Evolutionary conservation across 1,284 basidiomycete genomes (phyloP).

Genomic region (Mrakiaceae sp.): DNA sequence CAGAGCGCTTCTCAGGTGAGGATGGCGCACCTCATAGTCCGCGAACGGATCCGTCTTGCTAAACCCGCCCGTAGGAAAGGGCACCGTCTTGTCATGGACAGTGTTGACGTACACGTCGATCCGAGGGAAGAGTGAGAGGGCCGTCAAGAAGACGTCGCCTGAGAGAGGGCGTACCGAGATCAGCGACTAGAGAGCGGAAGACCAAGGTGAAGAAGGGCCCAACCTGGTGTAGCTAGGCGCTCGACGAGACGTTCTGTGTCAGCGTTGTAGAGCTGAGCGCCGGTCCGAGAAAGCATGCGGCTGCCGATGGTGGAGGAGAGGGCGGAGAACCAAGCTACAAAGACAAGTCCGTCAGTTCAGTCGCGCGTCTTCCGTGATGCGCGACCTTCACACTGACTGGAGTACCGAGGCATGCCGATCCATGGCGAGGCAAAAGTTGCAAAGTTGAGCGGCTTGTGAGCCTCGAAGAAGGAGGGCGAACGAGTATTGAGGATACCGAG

Average conservation of each 20-base stretch:
- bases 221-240: conserved; percentile 10
- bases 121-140: neutral
- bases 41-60: conserved; percentile 2
- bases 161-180: neutral
- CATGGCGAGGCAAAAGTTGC: conserved; percentile 14
- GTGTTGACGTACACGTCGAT: neutral
- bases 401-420: conserved; percentile 10
- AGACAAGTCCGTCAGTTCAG: no score
- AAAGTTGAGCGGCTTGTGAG: conserved; percentile 10
- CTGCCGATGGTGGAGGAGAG: conserved; percentile 1
- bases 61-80: conserved; percentile 5
- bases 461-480: neutral
- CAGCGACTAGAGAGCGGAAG: neutral
- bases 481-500: conserved; percentile 8
- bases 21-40: neutral
- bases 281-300: conserved; percentile 5
- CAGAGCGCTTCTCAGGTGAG: no score
- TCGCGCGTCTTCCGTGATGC: no score
- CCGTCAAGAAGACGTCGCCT: conserved; percentile 1
- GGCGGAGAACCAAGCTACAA: neutral
- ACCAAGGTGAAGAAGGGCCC: neutral
- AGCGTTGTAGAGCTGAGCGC: conserved; percentile 10
- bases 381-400: neutral
- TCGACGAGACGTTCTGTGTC: conserved; percentile 10
- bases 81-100: neutral